A percentile compares a stretch with the other conserved stretches of the same genome.
These are phyloP conservation scores for Hortiboletus campestris DNA, from an alignment of 768 basidiomycete genomes.

Conservation along the genomic window DNA sequence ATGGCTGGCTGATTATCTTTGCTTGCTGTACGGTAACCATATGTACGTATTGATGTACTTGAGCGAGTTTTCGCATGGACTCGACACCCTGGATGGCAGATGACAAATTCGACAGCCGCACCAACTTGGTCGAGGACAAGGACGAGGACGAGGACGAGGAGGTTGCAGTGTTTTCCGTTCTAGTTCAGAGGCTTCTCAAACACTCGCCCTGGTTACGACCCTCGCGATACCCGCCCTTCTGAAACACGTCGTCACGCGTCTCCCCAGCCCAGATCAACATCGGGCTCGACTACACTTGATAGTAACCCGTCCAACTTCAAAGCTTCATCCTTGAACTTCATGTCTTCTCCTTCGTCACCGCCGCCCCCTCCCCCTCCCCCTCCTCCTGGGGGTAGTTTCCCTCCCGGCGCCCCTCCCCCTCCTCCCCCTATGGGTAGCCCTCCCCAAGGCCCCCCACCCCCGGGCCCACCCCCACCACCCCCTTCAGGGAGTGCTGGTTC, in stretches of 20 bases:
- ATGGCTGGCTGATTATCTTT: no score
- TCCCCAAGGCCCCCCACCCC: background rate
- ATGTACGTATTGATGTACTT: no score
- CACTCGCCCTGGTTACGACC: conserved; percentile 11
- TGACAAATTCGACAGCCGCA: background rate
- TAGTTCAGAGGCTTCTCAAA: background rate
- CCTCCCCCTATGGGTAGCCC: background rate
- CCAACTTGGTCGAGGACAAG: background rate
- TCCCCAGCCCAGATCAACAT: conserved; percentile 12
- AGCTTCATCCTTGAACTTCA: background rate
- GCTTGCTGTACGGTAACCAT: background rate
- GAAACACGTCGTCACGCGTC: conserved; percentile 15
- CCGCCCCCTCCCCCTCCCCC: background rate
- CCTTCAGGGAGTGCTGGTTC: no score
- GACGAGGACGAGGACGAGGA: background rate
- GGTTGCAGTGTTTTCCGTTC: background rate
- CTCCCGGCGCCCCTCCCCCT: background rate
- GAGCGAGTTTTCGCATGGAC: no score
- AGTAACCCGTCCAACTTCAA: no score
- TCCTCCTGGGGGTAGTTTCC: background rate
- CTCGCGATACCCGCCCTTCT: conserved; percentile 1
- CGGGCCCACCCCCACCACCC: background rate
- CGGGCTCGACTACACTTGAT: background rate
- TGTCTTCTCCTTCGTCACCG: conserved; percentile 7
- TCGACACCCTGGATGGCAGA: background rate